Percentiles rank a stretch among this genome's conserved stretches.
phyloP scores from a whole-genome alignment of 176 grass and related monocot genomes.

The Juncus inflexus region DNA sequence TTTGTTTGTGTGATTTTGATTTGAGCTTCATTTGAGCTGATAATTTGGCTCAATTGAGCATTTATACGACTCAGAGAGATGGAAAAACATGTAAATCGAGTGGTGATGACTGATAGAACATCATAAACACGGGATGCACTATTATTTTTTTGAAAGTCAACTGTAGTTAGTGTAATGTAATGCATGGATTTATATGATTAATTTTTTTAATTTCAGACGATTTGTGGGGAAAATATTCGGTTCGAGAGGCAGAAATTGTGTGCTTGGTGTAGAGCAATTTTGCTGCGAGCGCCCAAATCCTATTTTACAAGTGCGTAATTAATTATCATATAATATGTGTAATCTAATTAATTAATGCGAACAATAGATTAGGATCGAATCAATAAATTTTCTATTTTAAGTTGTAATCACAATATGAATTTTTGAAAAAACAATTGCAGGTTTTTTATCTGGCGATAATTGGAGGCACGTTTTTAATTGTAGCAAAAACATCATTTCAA shows the following conservation, averaged over 20 bases:
- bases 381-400: not conserved
- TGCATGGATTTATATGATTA: not conserved
- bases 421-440: slow-evolving; percentile 42
- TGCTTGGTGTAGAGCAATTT: slow-evolving; percentile 75
- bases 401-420: slow-evolving; percentile 15
- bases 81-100: not conserved
- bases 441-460: slow-evolving; percentile 81
- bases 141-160: too few relatives aligned
- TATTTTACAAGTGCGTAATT: slow-evolving; percentile 57
- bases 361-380: not conserved
- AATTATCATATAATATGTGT: not conserved
- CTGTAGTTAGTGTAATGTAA: too few relatives aligned
- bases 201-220: slow-evolving; percentile 40
- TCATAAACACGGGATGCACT: too few relatives aligned
- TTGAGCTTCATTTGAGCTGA: not conserved
- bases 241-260: slow-evolving; percentile 61
- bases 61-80: too few relatives aligned
- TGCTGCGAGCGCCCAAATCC: slow-evolving; percentile 93
- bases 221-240: slow-evolving; percentile 67
- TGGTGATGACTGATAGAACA: too few relatives aligned
- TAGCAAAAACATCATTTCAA: slow-evolving; percentile 83
- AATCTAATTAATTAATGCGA: not conserved
- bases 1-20: too few relatives aligned
- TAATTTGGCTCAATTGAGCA: too few relatives aligned
- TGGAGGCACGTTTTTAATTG: slow-evolving; percentile 73